phyloP scores from a whole-genome alignment of 148 eudicot species.

The Fagopyrum tataricum region DNA sequence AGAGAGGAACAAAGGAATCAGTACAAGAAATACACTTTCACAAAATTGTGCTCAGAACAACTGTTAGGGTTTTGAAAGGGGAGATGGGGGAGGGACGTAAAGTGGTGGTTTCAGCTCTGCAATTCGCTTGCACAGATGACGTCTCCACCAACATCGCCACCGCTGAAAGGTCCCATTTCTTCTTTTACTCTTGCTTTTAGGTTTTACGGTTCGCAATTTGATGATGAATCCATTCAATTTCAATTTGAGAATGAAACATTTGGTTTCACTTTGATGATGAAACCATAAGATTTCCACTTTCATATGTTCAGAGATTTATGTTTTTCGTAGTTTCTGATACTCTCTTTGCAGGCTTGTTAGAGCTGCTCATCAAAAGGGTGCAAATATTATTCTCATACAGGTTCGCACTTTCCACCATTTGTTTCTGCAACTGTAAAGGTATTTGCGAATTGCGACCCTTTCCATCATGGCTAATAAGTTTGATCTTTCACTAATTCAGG shows the following conservation, averaged over 20 bases:
- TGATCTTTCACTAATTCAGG: constrained; percentile 36
- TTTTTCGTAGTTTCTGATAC: background rate
- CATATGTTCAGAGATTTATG: background rate
- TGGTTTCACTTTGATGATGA: background rate
- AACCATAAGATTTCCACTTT: background rate
- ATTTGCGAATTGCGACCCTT: too few species aligned
- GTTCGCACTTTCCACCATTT: constrained; percentile 28
- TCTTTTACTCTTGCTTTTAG: background rate
- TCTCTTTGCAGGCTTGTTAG: constrained; percentile 61
- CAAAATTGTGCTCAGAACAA: background rate
- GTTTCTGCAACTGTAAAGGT: too few species aligned
- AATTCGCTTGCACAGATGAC: constrained; percentile 87
- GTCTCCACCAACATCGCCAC: constrained; percentile 49
- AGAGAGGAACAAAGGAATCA: background rate
- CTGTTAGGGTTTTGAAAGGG: background rate
- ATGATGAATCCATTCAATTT: background rate
- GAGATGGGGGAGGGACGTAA: constrained; percentile 34
- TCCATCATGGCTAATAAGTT: background rate
- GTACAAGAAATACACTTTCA: background rate
- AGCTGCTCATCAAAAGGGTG: constrained; percentile 63
- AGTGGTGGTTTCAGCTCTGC: constrained; percentile 64
- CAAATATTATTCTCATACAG: constrained; percentile 81
- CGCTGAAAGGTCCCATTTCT: constrained; percentile 63
- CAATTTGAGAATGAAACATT: background rate
- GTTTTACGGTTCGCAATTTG: background rate